phyloP scores from a whole-genome alignment of 106 monocot genomes.

The Platanthera zijinensis region DNA sequence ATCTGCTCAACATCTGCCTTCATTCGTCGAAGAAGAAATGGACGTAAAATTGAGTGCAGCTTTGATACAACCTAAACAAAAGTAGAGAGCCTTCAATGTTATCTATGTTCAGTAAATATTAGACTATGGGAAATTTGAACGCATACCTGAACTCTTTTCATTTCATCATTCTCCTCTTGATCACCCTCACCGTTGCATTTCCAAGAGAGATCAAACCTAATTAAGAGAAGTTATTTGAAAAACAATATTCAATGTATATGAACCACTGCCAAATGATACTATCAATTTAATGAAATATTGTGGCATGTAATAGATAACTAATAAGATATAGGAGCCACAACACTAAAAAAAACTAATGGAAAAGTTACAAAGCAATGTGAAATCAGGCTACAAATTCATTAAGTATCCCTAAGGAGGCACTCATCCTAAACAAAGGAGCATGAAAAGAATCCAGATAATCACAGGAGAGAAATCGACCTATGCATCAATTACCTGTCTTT shows the following conservation, averaged over 20 bases:
- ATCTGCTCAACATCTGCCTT: slow-evolving; percentile 94
- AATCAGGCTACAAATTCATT: too few relatives aligned
- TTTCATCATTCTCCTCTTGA: slow-evolving; percentile 61
- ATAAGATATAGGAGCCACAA: background rate
- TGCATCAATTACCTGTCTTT: too few relatives aligned
- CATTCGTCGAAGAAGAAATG: slow-evolving; percentile 86
- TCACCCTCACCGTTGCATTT: slow-evolving; percentile 37
- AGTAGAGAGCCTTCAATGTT: background rate
- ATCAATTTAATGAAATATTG: too few relatives aligned
- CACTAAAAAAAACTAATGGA: too few relatives aligned
- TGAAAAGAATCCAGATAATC: too few relatives aligned
- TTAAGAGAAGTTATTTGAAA: background rate
- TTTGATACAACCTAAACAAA: slow-evolving; percentile 68
- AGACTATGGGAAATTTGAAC: background rate
- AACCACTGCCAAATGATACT: background rate
- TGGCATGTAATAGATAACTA: background rate
- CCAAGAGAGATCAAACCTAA: slow-evolving; percentile 79
- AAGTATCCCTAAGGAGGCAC: too few relatives aligned
- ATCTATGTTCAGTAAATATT: background rate
- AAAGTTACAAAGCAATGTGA: too few relatives aligned
- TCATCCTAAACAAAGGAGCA: too few relatives aligned
- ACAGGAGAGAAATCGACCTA: too few relatives aligned
- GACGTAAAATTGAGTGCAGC: slow-evolving; percentile 84
- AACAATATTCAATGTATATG: background rate
- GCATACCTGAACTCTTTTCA: slow-evolving; percentile 61